phyloP scores from a whole-genome alignment of 2,329 filamentous ascomycete genomes.

The Xylariaceae sp. region DNA sequence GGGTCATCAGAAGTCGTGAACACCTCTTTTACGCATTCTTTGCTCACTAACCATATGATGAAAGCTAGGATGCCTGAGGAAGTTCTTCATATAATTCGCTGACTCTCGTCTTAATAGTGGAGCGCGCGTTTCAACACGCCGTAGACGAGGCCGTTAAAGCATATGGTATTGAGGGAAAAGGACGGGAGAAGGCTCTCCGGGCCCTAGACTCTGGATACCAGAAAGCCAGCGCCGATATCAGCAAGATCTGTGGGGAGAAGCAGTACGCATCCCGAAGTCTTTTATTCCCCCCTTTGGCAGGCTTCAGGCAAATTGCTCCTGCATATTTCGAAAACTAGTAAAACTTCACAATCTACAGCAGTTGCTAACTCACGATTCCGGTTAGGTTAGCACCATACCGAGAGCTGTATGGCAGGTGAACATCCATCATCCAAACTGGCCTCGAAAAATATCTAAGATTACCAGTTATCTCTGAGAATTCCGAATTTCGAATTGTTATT shows the following conservation, averaged over 20 bases:
- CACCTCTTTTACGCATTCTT: background rate
- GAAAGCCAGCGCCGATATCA: conserved; percentile 32
- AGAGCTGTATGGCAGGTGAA: conserved; percentile 29
- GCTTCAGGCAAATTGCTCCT: too few species aligned
- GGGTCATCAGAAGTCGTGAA: background rate
- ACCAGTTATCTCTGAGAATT: background rate
- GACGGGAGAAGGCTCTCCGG: conserved; percentile 29
- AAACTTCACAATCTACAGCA: too few species aligned
- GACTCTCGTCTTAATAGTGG: conserved; percentile 22
- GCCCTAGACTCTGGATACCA: conserved; percentile 31
- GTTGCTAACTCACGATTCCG: too few species aligned
- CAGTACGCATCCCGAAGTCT: too few species aligned
- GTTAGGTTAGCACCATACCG: conserved; percentile 32
- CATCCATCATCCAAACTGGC: background rate
- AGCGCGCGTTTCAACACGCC: conserved; percentile 30
- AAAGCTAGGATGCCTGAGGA: background rate
- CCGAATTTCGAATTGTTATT: background rate
- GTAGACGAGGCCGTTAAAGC: conserved; percentile 31
- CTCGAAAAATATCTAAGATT: background rate
- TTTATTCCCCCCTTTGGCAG: too few species aligned
- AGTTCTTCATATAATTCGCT: conserved; percentile 3
- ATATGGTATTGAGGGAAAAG: conserved; percentile 28
- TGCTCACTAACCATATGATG: background rate
- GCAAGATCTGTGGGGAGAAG: conserved; percentile 29
- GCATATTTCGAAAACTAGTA: too few species aligned